Conservation (phyloP, 208 protist genomes). For the Acanthamoeba castellanii region DNA sequence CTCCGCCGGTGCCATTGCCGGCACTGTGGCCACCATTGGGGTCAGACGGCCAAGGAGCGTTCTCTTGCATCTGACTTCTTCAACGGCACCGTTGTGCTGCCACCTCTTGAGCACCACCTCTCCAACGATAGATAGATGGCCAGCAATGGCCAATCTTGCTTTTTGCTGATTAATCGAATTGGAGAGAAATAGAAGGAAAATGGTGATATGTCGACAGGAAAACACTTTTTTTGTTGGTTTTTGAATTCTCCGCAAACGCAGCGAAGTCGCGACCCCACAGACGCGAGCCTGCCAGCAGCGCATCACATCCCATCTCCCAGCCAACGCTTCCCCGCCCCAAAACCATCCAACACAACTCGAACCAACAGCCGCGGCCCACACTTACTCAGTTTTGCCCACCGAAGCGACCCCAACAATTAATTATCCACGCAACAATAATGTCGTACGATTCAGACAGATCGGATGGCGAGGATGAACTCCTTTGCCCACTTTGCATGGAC, state of each 20-base stretch:
- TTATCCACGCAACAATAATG: background rate
- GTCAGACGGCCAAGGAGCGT: too few relatives aligned
- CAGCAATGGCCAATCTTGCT: background rate
- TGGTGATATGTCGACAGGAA: background rate
- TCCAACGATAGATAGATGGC: too few relatives aligned
- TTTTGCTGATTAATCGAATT: background rate
- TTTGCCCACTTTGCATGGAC: slow-evolving; percentile 91
- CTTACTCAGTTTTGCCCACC: background rate
- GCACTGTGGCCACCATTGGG: too few relatives aligned
- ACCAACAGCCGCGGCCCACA: background rate
- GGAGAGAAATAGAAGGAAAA: background rate
- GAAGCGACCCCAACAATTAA: background rate
- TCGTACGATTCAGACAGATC: slow-evolving; percentile 11
- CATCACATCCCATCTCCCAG: background rate
- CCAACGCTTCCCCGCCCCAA: background rate
- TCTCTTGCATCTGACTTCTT: too few relatives aligned
- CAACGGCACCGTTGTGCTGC: too few relatives aligned
- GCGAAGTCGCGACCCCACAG: background rate
- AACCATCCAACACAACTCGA: background rate
- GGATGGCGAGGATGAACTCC: slow-evolving; percentile 83
- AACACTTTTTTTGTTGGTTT: background rate
- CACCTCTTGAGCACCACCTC: background rate
- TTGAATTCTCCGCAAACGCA: background rate
- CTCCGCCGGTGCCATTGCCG: too few relatives aligned
- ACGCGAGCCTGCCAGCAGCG: background rate